Percentiles rank a stretch among this genome's conserved stretches.
Evolutionary conservation across 768 basidiomycete species (phyloP).

Genomic region (Rhodotorula taiwanensis): DNA sequence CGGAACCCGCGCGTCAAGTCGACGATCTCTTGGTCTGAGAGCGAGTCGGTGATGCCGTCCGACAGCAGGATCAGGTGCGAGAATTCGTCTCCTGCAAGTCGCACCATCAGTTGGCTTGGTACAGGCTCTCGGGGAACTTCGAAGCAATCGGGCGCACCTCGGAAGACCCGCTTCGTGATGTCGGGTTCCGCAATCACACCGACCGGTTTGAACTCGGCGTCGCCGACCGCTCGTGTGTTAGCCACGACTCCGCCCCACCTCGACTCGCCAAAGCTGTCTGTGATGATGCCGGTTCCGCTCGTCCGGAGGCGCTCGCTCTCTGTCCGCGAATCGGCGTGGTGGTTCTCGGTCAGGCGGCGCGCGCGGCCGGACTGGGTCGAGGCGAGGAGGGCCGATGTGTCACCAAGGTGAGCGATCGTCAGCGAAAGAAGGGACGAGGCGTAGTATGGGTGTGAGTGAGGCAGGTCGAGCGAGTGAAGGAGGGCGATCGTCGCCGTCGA

Average conservation of each 20-base stretch:
- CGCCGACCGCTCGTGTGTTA: constrained; percentile 74
- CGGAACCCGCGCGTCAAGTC: constrained; percentile 54
- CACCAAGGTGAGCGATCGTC: constrained; percentile 88
- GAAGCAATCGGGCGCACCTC: constrained; percentile 13
- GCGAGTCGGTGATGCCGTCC: constrained; percentile 82
- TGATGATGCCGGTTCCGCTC: constrained; percentile 80
- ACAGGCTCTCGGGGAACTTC: not conserved
- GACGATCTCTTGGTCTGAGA: constrained; percentile 89
- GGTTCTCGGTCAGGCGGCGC: constrained; percentile 83
- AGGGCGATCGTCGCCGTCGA: constrained; percentile 86
- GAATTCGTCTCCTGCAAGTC: constrained; percentile 64
- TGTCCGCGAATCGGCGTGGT: constrained; percentile 85
- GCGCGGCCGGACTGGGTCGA: constrained; percentile 64
- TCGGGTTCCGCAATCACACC: constrained; percentile 41
- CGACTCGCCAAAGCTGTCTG: constrained; percentile 89
- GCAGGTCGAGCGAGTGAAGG: constrained; percentile 80
- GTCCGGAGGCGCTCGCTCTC: constrained; percentile 77
- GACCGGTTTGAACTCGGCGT: constrained; percentile 33
- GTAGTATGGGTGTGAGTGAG: constrained; percentile 69
- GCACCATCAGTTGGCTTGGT: constrained; percentile 51
- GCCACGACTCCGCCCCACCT: constrained; percentile 94
- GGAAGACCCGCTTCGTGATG: constrained; percentile 24
- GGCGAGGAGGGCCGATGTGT: constrained; percentile 80
- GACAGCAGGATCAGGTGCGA: constrained; percentile 83
- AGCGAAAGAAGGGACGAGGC: constrained; percentile 64